phyloP scores from a whole-genome alignment of 441 rosid species.

The Gossypium schwendimanii region DNA sequence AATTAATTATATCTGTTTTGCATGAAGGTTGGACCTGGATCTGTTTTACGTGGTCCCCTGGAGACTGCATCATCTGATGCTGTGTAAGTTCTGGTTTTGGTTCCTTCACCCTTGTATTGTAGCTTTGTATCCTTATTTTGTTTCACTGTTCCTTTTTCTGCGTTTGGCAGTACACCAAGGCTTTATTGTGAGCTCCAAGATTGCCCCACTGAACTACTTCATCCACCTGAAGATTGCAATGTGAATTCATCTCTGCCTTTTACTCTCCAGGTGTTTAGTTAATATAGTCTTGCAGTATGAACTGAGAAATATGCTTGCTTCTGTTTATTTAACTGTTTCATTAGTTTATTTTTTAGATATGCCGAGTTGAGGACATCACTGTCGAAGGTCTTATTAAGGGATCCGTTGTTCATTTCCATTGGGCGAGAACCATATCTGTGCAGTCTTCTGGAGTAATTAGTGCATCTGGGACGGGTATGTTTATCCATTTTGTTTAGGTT shows the following conservation, averaged over 20 bases:
- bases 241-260: slow-evolving; percentile 92
- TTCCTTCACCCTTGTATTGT: neutral
- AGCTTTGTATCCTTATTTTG: neutral
- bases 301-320: slow-evolving; percentile 18
- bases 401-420: slow-evolving; percentile 93
- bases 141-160: slow-evolving; percentile 14
- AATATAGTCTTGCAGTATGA: slow-evolving; percentile 16
- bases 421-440: slow-evolving; percentile 78
- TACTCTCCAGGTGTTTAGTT: slow-evolving; percentile 82
- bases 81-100: slow-evolving; percentile 57
- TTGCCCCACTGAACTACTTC: slow-evolving; percentile 82
- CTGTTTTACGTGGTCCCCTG: slow-evolving; percentile 87
- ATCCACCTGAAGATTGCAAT: slow-evolving; percentile 99
- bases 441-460: slow-evolving; percentile 72
- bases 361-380: slow-evolving; percentile 93
- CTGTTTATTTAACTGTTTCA: slow-evolving; percentile 15
- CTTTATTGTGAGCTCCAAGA: slow-evolving; percentile 71
- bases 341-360: slow-evolving; percentile 52
- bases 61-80: slow-evolving; percentile 73
- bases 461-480: slow-evolving; percentile 90
- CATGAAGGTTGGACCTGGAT: slow-evolving; percentile 85
- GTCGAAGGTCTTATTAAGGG: slow-evolving; percentile 87
- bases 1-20: slow-evolving; percentile 13
- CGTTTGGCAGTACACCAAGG: slow-evolving; percentile 62
- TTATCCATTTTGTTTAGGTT: slow-evolving; percentile 11